Base-by-base conservation (phyloP, 441 rosid genomes). In the Croton laevigatus region DNA sequence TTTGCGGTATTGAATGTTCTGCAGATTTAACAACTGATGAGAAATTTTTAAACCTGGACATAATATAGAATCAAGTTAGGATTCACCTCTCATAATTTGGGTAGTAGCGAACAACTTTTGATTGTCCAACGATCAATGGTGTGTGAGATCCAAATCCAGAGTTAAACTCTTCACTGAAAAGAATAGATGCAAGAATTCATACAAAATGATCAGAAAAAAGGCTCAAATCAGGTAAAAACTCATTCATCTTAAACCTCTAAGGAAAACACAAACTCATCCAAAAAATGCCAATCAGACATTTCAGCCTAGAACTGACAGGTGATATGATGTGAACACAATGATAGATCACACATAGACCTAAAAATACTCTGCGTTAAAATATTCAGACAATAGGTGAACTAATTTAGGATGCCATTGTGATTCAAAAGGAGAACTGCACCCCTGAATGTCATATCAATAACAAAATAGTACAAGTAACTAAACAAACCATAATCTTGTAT, bases 121-220 rank as follows among this genome's bases (percentile, higher is more conserved):
- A 95, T 84, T 96, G 97, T 79, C 99, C 99, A 60, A 93, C 91
- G 71, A 88, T 70, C 89, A 96, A 83, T 7, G 99, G 97, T 27
- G 99, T 96, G 76, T 89, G 93, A 71, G 98, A 96, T 73, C 99
- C 99, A 82, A 96, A 96, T 76, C 98, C 99, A 80, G 97, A 73
- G 82, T 91, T 90, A 78, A 89, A 91, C 80, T 96, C 99, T 80
- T 88, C 99, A 83, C 98, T 96, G 88, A 77, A 70, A 70, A 52
- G 70, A 64, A 69, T 42, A 53, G 45, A 74, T 53, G 64, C 59
- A 32, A 71, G 51, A 59, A 65, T 63, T 37, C 45, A 62, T 32
- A 46, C 32, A 27, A 48, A 48, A 75, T 42, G 20, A 61, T 42
- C 23, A 38, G 66, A 59, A 59, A 16, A 59, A 32, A 60, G 53